Base-by-base conservation (phyloP, 495 filamentous ascomycete species). In the Massariosphaeria phaeospora region DNA sequence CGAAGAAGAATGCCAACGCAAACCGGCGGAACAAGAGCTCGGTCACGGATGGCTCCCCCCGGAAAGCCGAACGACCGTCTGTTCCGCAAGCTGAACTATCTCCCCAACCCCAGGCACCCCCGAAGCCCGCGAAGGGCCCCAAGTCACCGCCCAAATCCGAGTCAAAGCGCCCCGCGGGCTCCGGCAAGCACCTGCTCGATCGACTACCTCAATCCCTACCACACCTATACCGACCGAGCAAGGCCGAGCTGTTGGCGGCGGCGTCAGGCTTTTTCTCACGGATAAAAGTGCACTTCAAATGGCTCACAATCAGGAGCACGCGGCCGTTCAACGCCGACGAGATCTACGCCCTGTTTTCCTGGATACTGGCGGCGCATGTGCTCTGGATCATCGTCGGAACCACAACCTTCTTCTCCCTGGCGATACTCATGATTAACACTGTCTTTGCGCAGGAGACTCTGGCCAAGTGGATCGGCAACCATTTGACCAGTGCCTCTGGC, bases 381-480 rank as follows among this genome's bases (percentile, higher is more conserved):
- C 78, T 96, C 26, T 98, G 93, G 93, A 79, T 98, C 52, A 77
- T 96, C 17, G 77, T 96, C 38, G 93, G 93, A 46, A 98, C 93
- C 2, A 98, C 93, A 0, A 97, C 93, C 2, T 98, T 98, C 70
- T 93, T 97, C 71, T 95, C 89, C 0, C 75, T 96, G 36, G 73
- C 88, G 9, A 95, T 98, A 20, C 76, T 95, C 48, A 78, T 85
- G 1, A 87, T 96, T 56, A 98, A 98, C 65, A 96, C 94, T 8
- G 89, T 98, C 9, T 87, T 96, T 73, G 93, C 93, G 3, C 93
- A 98, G 76, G 93, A 98, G 80, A 96, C 89, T 5, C 72, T 98
- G 3, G 93, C 94, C 20, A 78, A 86, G 52, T 94, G 87, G 84
- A 79, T 97, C 31, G 93, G 93, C 2, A 95, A 97, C 69, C 96